phyloP scores from a whole-genome alignment of 805 yeast genomes.

The Candida wancherniae region DNA sequence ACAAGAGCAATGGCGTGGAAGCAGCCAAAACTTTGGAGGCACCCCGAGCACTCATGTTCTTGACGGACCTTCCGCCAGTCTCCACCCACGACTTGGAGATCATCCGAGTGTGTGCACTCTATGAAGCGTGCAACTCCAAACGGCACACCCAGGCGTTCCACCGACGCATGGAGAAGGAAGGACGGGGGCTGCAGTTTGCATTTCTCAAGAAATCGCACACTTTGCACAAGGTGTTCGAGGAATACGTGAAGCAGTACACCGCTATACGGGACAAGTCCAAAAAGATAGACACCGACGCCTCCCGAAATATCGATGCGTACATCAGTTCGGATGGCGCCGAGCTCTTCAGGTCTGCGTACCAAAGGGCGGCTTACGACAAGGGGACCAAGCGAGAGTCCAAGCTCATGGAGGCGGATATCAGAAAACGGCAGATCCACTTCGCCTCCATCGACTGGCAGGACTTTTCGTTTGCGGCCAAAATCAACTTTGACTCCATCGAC shows the following conservation, averaged over 20 bases:
- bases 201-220: conserved; percentile 62
- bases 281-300: conserved; percentile 5
- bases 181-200: conserved; percentile 54
- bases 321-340: conserved; percentile 22
- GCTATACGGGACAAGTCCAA: conserved; percentile 17
- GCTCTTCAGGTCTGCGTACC: conserved; percentile 44
- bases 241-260: conserved; percentile 54
- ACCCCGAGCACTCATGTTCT: conserved; percentile 24
- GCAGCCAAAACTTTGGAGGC: conserved; percentile 1
- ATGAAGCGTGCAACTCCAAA: conserved; percentile 57
- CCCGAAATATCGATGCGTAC: conserved; percentile 5
- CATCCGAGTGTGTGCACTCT: conserved; percentile 68
- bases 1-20: not conserved
- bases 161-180: conserved; percentile 33
- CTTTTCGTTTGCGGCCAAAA: conserved; percentile 64
- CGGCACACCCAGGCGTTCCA: conserved; percentile 30
- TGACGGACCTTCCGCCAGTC: conserved; percentile 32
- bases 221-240: conserved; percentile 46
- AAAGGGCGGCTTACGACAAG: conserved; percentile 53
- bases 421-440: conserved; percentile 39
- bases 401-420: conserved; percentile 29
- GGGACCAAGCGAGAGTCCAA: conserved; percentile 32
- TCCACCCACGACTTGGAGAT: conserved; percentile 63
- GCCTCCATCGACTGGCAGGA: conserved; percentile 88
- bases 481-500: conserved; percentile 61